Base-by-base conservation (phyloP, 164 flowering plant genomes). In the Amborella trichopoda region DNA sequence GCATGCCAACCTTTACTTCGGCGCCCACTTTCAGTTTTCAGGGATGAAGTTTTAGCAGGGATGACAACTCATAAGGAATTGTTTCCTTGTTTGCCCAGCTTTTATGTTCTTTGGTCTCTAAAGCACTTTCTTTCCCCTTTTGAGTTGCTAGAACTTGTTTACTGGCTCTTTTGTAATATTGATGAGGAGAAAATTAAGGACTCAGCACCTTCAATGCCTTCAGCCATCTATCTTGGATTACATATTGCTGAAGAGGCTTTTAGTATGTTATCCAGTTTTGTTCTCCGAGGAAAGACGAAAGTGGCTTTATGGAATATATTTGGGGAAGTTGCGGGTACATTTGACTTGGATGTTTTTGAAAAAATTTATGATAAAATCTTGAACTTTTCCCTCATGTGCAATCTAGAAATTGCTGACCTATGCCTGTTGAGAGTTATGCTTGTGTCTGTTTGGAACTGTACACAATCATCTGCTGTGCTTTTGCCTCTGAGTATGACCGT, bases 391-490 rank as follows among this genome's bases (percentile, higher is more conserved):
- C 36, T 52, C 41, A 13, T 33, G 50, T 65, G 50, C 48, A 61
- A 72, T 8, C 40, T 68, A 26, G 77, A 74, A 18, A 51, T 52
- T 56, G 80, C 80, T 49, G 74, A 78, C 63, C 4, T 37, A 19
- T 91, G 94, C 60, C 63, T 91, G 69, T 68, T 76, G 42, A 76
- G 75, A 65, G 86, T 73, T 58, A 62, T 76, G 25, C 60, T 49
- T 58, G 63, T 63, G n/a, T 18, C 40, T 43, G 56, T 59, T 11
- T 53, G 49, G 26, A 48, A 42, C 16, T 64, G 49, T 44, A 73
- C 50, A 58, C 70, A 52, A 49, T 62, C 60, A 6, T 44, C 41
- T 39, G 53, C 26, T 41, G 30, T 48, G 18, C 23, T 69, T 32
- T 73, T 76, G 54, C 73, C 72, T 18, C 27, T 67, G 24, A 48